Evolutionary conservation across 2,329 filamentous ascomycete species (phyloP).

Genomic region (Sclerotinia glacialis): DNA sequence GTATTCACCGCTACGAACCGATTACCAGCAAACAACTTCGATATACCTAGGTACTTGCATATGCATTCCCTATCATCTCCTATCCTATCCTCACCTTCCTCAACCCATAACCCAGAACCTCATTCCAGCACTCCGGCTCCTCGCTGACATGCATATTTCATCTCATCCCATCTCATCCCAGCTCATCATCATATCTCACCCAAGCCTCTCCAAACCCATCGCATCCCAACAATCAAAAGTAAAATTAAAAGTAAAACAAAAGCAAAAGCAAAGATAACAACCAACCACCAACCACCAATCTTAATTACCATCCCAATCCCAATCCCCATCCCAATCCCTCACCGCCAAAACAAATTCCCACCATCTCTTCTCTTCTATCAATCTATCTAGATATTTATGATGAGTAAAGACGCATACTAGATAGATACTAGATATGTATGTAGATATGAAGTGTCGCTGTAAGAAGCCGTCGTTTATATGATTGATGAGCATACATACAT

Average conservation of each 20-base stretch:
- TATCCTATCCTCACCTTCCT: not conserved
- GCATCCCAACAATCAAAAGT: not conserved
- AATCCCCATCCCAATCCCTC: not conserved
- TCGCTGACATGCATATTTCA: not conserved
- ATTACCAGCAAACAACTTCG: not conserved
- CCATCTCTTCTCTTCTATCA: no score
- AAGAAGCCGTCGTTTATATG: not conserved
- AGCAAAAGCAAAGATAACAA: no score
- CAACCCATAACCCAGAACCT: not conserved
- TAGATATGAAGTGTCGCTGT: not conserved
- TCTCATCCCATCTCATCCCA: no score
- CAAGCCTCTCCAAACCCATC: not conserved
- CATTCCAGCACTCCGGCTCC: not conserved
- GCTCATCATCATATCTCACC: no score
- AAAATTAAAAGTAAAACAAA: no score
- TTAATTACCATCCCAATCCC: no score
- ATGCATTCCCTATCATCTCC: not conserved
- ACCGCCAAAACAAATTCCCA: not conserved
- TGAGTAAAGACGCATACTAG: no score
- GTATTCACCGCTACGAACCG: not conserved
- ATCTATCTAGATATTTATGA: no score
- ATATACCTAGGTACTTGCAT: not conserved
- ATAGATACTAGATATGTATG: not conserved
- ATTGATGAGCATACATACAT: not conserved
- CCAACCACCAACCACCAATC: not conserved